phyloP scores from a whole-genome alignment of 2,329 filamentous ascomycete genomes.

The Gyromitra esculenta region DNA sequence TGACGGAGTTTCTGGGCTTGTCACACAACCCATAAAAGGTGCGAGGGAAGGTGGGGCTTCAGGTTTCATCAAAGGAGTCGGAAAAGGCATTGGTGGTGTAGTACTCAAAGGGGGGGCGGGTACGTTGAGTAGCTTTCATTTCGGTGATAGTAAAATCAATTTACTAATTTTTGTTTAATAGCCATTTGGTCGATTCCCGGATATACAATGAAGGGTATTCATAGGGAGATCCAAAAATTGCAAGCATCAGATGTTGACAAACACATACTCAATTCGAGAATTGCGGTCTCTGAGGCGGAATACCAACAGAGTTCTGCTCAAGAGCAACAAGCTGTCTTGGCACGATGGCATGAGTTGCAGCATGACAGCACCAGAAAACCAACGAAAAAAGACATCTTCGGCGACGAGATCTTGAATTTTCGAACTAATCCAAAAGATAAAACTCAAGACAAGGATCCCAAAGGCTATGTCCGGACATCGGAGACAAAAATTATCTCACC shows the following conservation, averaged over 20 bases:
- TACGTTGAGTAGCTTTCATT: constrained; percentile 60
- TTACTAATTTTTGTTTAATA: constrained; percentile 32
- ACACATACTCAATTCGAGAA: constrained; percentile 41
- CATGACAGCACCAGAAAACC: neutral
- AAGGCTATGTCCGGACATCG: constrained; percentile 22
- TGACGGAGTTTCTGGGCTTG: constrained; percentile 81
- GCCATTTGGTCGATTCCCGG: constrained; percentile 76
- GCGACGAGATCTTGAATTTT: constrained; percentile 1
- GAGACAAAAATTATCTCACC: constrained; percentile 22
- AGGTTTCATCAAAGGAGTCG: constrained; percentile 80
- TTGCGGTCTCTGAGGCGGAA: constrained; percentile 40
- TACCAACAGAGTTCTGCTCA: constrained; percentile 22
- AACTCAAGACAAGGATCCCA: constrained; percentile 13
- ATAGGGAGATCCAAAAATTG: constrained; percentile 77
- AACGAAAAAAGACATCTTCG: constrained; percentile 7
- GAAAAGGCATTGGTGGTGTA: constrained; percentile 82
- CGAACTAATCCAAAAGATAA: constrained; percentile 15
- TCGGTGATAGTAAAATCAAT: neutral
- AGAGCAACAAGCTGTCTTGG: constrained; percentile 29
- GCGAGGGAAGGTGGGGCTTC: constrained; percentile 71
- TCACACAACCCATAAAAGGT: constrained; percentile 79
- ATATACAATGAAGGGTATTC: constrained; percentile 83
- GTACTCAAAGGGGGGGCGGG: constrained; percentile 84
- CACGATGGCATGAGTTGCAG: constrained; percentile 31
- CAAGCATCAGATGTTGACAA: constrained; percentile 69